phyloP scores from a whole-genome alignment of 352 stramenopile species.

The Globisporangium heterothallicum region DNA sequence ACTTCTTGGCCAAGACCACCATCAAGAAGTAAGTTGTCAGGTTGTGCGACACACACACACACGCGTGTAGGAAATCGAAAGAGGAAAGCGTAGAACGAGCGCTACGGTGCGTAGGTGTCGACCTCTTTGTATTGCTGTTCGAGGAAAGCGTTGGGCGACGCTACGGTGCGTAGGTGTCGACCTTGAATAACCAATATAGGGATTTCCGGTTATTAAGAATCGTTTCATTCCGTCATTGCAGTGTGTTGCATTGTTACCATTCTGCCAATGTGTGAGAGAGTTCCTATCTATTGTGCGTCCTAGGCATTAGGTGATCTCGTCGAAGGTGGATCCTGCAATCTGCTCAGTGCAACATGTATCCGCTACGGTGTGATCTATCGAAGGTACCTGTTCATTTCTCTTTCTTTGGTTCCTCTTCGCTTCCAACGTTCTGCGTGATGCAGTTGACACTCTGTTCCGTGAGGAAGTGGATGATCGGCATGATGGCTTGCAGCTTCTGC shows the following conservation, averaged over 20 bases:
- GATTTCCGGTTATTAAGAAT: slow-evolving; percentile 10
- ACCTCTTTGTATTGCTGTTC: slow-evolving; percentile 59
- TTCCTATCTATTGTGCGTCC: too few species aligned
- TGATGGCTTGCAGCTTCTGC: slow-evolving; percentile 50
- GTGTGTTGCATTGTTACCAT: background rate
- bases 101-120: slow-evolving; percentile 89
- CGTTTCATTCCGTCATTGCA: background rate
- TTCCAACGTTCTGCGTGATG: slow-evolving; percentile 23
- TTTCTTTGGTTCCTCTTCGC: slow-evolving; percentile 29
- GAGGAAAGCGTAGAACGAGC: slow-evolving; percentile 84
- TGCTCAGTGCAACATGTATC: too few species aligned
- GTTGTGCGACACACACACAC: background rate
- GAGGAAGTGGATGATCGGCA: slow-evolving; percentile 54
- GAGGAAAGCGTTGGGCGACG: slow-evolving; percentile 79
- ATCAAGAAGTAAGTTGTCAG: slow-evolving; percentile 81
- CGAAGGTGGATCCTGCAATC: too few species aligned
- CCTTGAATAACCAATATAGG: slow-evolving; percentile 39
- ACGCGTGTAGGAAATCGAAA: slow-evolving; percentile 22
- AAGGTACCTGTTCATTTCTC: slow-evolving; percentile 37
- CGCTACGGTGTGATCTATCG: too few species aligned
- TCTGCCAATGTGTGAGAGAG: background rate
- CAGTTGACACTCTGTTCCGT: slow-evolving; percentile 44
- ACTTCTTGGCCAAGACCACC: slow-evolving; percentile 98
- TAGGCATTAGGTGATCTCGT: too few species aligned
- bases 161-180: slow-evolving; percentile 91